These are phyloP conservation scores for Penicillium olsonii DNA, from an alignment of 2,329 filamentous ascomycete genomes.

Conservation along the genomic window DNA sequence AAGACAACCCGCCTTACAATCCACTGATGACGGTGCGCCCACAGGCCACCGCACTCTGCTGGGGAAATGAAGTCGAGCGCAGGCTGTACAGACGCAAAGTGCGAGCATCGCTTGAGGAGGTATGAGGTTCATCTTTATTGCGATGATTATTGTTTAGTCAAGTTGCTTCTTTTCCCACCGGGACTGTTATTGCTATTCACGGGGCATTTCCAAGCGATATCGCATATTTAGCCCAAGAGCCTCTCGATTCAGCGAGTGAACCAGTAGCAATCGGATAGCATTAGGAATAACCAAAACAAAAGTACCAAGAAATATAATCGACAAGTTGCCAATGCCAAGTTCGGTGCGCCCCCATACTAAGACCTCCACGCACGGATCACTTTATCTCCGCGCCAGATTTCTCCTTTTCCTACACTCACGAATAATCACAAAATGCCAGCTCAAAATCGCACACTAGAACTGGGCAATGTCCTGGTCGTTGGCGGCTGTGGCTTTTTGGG, in stretches of 20 bases:
- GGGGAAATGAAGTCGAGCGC: conserved; percentile 76
- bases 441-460: conserved; percentile 39
- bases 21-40: conserved; percentile 83
- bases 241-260: too few species aligned
- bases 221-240: too few species aligned
- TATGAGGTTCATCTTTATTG: background rate
- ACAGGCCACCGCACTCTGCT: conserved; percentile 82
- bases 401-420: conserved; percentile 21
- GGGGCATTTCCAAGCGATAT: too few species aligned
- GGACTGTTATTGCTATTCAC: too few species aligned
- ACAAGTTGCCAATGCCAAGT: background rate
- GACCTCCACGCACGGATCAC: conserved; percentile 15
- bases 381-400: conserved; percentile 13
- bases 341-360: background rate
- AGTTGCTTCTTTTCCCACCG: too few species aligned
- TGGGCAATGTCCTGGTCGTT: conserved; percentile 75
- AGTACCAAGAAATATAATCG: too few species aligned
- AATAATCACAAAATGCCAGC: conserved; percentile 27
- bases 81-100: conserved; percentile 82
- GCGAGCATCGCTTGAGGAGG: conserved; percentile 42
- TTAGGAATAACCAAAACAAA: too few species aligned
- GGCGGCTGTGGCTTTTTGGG: conserved; percentile 84
- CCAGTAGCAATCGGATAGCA: too few species aligned
- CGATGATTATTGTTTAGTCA: background rate
- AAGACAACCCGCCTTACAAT: conserved; percentile 85